Evolutionary conservation across 2,329 filamentous ascomycete species (phyloP).

Genomic region (Elsinoe necatrix): DNA sequence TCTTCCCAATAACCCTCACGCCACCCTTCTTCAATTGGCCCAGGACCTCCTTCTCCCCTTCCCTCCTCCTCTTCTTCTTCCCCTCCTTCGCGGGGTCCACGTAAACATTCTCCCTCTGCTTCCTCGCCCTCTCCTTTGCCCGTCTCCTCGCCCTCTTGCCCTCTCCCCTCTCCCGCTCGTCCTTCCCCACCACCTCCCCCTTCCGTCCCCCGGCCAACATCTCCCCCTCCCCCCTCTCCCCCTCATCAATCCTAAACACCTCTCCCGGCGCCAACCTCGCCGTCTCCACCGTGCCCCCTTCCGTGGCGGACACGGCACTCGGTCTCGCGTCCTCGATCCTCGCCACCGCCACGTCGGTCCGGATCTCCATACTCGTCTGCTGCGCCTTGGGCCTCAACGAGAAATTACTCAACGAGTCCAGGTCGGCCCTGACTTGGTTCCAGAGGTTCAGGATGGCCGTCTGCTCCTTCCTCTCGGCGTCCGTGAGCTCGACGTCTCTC

Average conservation of each 20-base stretch:
- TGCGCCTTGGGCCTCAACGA: constrained; percentile 88
- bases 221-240: constrained; percentile 55
- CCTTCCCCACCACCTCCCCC: constrained; percentile 66
- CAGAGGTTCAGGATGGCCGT: constrained; percentile 74
- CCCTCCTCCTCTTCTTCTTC: constrained; percentile 55
- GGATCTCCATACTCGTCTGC: constrained; percentile 72
- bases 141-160: constrained; percentile 62
- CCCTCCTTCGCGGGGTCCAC: constrained; percentile 37
- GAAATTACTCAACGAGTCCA: constrained; percentile 87
- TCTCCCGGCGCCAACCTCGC: constrained; percentile 89
- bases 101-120: constrained; percentile 57
- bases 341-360: constrained; percentile 84
- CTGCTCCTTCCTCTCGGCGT: constrained; percentile 56
- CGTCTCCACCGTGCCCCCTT: constrained; percentile 55
- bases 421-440: constrained; percentile 67
- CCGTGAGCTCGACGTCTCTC: constrained; percentile 71
- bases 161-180: constrained; percentile 84
- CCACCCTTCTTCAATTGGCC: constrained; percentile 71
- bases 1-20: constrained; percentile 85
- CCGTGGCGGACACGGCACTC: constrained; percentile 65
- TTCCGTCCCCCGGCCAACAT: constrained; percentile 58
- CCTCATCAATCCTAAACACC: constrained; percentile 72
- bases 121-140: constrained; percentile 71
- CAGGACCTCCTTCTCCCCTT: constrained; percentile 50
- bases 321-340: constrained; percentile 94